A percentile compares a stretch with the other conserved stretches of the same genome.
Evolutionary conservation across 2,329 filamentous ascomycete species (phyloP).

Genomic region (Blumeria hordei): DNA sequence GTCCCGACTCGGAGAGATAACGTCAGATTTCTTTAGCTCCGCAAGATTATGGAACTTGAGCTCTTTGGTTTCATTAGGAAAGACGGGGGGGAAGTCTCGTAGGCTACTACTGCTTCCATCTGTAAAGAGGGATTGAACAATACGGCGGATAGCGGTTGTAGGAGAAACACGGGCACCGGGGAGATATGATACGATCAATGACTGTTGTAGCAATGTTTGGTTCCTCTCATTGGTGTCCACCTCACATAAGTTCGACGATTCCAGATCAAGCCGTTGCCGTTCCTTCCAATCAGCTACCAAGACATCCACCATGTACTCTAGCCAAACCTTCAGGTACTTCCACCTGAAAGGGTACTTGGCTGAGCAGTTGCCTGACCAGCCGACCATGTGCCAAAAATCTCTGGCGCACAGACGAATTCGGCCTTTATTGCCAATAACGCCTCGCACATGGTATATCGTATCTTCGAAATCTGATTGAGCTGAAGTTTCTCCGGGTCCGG

Average conservation of each 20-base stretch:
- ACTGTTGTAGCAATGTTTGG: constrained; percentile 21
- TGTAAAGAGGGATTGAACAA: constrained; percentile 43
- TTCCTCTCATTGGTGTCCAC: constrained; percentile 8
- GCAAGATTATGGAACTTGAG: constrained; percentile 19
- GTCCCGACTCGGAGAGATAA: constrained; percentile 13
- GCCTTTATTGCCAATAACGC: constrained; percentile 34
- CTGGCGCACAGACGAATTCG: constrained; percentile 53
- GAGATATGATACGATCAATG: constrained; percentile 31
- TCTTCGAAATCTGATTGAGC: constrained; percentile 18
- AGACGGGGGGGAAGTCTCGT: constrained; percentile 39
- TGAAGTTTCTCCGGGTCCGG: constrained; percentile 17
- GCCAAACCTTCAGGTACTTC: constrained; percentile 59
- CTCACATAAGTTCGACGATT: constrained; percentile 6
- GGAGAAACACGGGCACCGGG: constrained; percentile 17
- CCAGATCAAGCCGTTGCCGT: constrained; percentile 25
- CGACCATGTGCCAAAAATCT: constrained; percentile 73
- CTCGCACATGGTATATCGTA: constrained; percentile 23
- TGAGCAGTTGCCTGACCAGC: constrained; percentile 88
- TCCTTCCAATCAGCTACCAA: constrained; percentile 47
- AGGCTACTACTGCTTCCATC: constrained; percentile 30
- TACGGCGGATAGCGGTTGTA: constrained; percentile 21
- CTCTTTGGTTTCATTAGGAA: constrained; percentile 35
- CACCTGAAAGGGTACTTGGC: constrained; percentile 48
- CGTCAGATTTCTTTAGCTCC: constrained; percentile 24
- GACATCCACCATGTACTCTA: constrained; percentile 56